Conservation (phyloP, 352 stramenopile species). For the Globisporangium ultimum region DNA sequence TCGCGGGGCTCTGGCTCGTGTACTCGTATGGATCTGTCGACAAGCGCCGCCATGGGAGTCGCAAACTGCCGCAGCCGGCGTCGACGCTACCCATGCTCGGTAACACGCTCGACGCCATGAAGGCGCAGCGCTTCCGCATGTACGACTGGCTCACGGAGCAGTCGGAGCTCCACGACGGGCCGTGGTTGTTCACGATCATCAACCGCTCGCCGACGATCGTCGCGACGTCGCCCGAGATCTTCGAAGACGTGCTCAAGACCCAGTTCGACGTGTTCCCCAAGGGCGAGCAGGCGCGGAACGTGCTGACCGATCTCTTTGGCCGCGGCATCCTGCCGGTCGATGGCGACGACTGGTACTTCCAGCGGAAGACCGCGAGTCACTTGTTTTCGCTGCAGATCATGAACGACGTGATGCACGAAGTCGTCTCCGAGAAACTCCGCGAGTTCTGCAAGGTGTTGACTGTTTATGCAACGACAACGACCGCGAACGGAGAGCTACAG, state of each 20-base stretch:
- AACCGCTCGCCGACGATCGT: constrained; percentile 30
- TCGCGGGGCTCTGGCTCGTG: too few relatives aligned
- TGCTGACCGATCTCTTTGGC: constrained; percentile 56
- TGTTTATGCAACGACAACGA: not conserved
- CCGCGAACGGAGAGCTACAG: too few relatives aligned
- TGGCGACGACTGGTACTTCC: constrained; percentile 36
- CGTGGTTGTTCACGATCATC: constrained; percentile 36
- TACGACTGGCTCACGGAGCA: constrained; percentile 21
- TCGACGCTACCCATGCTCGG: constrained; percentile 5
- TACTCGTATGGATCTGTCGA: too few relatives aligned
- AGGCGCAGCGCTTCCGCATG: constrained; percentile 6
- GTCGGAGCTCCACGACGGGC: constrained; percentile 14
- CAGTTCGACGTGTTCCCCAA: constrained; percentile 70
- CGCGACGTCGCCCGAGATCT: constrained; percentile 27
- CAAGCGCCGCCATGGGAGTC: too few relatives aligned
- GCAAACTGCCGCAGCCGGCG: constrained; percentile 13
- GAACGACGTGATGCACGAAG: constrained; percentile 27
- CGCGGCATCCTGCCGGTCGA: constrained; percentile 38
- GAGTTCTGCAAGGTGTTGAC: constrained; percentile 1
- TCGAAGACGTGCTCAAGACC: constrained; percentile 46
- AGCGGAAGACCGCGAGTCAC: constrained; percentile 73
- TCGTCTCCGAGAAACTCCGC: constrained; percentile 18
- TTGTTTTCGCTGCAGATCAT: constrained; percentile 56
- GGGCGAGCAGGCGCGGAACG: constrained; percentile 22
- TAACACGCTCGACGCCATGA: constrained; percentile 6